Evolutionary conservation across 495 filamentous ascomycete species (phyloP), one percentile per base, ranked within the genome.

Genomic region (Aspergillus affinis): DNA sequence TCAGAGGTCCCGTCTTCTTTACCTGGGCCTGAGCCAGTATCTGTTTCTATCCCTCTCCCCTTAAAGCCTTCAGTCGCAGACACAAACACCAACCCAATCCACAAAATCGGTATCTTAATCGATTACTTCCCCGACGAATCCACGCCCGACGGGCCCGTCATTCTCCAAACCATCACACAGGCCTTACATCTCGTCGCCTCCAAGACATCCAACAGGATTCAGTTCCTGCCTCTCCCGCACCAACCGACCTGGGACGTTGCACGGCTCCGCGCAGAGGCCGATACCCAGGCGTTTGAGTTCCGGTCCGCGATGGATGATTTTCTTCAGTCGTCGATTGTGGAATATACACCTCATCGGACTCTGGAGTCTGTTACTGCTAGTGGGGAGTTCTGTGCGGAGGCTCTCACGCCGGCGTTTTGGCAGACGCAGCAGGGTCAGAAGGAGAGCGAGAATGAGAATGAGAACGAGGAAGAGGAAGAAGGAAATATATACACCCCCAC

Each of bases 271-370:
- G 70, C 64, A 0, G 65, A 68, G 0, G 69, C 79, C 6, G 87
- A 88, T 55, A 82, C 82, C 0, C 86, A 90, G 55, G 69, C 72
- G 3, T 86, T 73, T 58, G 87, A 90, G 59, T 87, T 80, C 64
- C 72, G 76, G 15, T 69, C 83, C 48, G 61, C 64, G 3, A 66
- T 88, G 32, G 72, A 86, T 50, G 80, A 63, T 65, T 89, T 52
- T 60, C 72, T 57, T 58, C 69, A 52, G 59, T 79, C 52, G 51
- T 59, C 55, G 49, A 72, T 23, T 26, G 32, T 50, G 64, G 68
- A 8, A 45, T 44, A 1, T 63, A 71, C 62, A 67, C 82, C 27
- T 48, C 65, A 41, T 36, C 32, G 3, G 4, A 78, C 72, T 4
- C 69, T 86, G 30, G 60, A 82, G 3, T 84, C 81, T 36, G 77